Evolutionary conservation across 1,284 basidiomycete species (phyloP), one percentile per base, ranked within the genome.

Genomic region (Austropuccinia psidii): DNA sequence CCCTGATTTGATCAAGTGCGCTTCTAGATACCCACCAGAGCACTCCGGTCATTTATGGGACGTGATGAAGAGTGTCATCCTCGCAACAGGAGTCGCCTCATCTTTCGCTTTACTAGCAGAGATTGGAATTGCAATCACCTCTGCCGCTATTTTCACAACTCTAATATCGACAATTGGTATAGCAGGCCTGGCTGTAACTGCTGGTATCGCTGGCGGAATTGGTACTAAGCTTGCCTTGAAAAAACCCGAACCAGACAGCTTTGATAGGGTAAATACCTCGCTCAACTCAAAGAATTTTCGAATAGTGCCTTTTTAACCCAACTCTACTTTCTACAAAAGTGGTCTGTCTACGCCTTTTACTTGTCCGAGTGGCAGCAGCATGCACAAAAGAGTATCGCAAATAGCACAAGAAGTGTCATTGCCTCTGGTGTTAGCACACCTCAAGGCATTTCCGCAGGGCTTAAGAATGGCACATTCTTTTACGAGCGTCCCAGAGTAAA

Each of bases 381-480:
- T 41, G 55, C 39, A 6, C 67, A 69, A 43, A 69, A 60, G 39
- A 27, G 39, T 17, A 69, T 69, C n/a, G 35, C 67, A 5, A 69
- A 69, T 29, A 2, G 17, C n/a, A 69, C 67, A 17, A 45, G 52
- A 49, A 57, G 43, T n/a, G 39, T 69, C 4, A 60, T 69, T 43
- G 54, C 49, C 7, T 57, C 67, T n/a, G 54, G 54, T 19, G 67
- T 69, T 57, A 69, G 67, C 35, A 57, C 54, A 21, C 27, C 37
- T 15, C 52, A 57, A 31, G 67, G 67, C 17, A 69, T 69, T 24
- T 58, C 54, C 2, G 27, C 39, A 21, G 55, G 47, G 19, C n/a
- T 69, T 31, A 60, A 69, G 55, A 60, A 69, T 35, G 67, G 67
- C 8, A 49, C 43, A 31, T 69, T 69, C 55, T 69, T 69, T 21